Evolutionary conservation across 306 rosid species (phyloP).

Genomic region (Prunus padus): DNA sequence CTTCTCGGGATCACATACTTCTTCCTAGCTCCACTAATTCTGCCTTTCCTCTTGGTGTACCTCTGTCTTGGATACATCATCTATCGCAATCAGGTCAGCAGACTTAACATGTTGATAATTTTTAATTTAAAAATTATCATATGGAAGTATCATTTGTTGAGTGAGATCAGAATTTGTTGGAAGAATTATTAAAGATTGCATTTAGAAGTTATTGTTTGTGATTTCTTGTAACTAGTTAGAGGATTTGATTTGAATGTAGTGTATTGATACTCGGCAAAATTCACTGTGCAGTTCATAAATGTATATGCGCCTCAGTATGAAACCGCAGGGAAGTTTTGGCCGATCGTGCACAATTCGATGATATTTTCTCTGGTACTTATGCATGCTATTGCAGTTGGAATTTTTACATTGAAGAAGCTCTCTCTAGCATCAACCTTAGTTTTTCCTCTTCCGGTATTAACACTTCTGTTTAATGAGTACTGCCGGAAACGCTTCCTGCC

Average conservation of each 20-base stretch:
- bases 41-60: constrained; percentile 84
- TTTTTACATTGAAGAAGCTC: constrained; percentile 70
- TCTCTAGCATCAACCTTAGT: constrained; percentile 41
- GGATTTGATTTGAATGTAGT: constrained; percentile 7
- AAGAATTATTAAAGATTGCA: background rate
- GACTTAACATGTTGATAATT: background rate
- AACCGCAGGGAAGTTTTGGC: constrained; percentile 95
- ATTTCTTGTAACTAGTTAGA: background rate
- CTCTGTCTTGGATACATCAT: constrained; percentile 73
- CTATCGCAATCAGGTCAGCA: constrained; percentile 78
- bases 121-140: background rate
- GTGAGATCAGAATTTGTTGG: background rate
- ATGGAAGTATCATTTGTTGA: background rate
- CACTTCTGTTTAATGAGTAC: constrained; percentile 87
- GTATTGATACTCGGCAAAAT: constrained; percentile 26
- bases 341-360: constrained; percentile 71
- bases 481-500: constrained; percentile 96
- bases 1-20: constrained; percentile 94
- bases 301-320: constrained; percentile 76
- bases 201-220: background rate
- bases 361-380: constrained; percentile 87
- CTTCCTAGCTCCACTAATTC: constrained; percentile 89
- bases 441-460: constrained; percentile 77
- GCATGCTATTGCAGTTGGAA: constrained; percentile 93
- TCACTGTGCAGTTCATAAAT: constrained; percentile 65